Evolutionary conservation across 768 basidiomycete genomes (phyloP).

Genomic region (Boletus coccyginus): DNA sequence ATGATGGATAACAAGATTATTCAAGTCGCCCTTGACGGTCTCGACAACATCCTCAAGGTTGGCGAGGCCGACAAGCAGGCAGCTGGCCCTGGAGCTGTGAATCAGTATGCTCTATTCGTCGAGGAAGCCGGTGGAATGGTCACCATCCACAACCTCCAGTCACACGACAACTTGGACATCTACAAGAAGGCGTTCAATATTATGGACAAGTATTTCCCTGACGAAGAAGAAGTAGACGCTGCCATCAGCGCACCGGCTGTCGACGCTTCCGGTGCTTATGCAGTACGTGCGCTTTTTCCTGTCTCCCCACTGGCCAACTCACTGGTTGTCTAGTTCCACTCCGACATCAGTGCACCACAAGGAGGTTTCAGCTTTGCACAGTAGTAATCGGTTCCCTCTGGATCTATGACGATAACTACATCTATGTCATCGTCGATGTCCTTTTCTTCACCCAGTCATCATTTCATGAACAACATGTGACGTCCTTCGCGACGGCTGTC

Average conservation of each 20-base stretch:
- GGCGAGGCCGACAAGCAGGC: conserved; percentile 92
- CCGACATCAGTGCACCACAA: conserved; percentile 83
- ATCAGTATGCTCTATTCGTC: conserved; percentile 91
- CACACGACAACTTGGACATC: conserved; percentile 98
- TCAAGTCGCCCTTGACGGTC: conserved; percentile 94
- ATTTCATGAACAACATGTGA: conserved; percentile 25
- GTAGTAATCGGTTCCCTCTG: conserved; percentile 34
- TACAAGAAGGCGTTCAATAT: conserved; percentile 99
- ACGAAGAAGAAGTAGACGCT: conserved; percentile 91
- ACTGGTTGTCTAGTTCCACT: conserved; percentile 60
- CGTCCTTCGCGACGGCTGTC: conserved; percentile 8
- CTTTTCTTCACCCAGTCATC: conserved; percentile 11
- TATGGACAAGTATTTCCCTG: conserved; percentile 98
- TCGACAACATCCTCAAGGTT: conserved; percentile 98
- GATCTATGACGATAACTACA: conserved; percentile 2
- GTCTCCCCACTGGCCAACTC: conserved; percentile 1
- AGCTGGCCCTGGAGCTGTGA: conserved; percentile 75
- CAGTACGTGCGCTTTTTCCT: conserved; percentile 44
- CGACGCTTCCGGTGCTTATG: conserved; percentile 70
- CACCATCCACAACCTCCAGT: conserved; percentile 97
- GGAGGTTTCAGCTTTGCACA: conserved; percentile 96
- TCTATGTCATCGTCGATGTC: background rate
- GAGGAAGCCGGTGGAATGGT: conserved; percentile 99
- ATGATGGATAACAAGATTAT: conserved; percentile 99
- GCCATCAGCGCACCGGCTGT: conserved; percentile 75